A percentile compares a stretch with the other conserved stretches of the same genome.
Evolutionary conservation across 1,284 basidiomycete species (phyloP).

Genomic region (Cutaneotrichosporon dermatis): DNA sequence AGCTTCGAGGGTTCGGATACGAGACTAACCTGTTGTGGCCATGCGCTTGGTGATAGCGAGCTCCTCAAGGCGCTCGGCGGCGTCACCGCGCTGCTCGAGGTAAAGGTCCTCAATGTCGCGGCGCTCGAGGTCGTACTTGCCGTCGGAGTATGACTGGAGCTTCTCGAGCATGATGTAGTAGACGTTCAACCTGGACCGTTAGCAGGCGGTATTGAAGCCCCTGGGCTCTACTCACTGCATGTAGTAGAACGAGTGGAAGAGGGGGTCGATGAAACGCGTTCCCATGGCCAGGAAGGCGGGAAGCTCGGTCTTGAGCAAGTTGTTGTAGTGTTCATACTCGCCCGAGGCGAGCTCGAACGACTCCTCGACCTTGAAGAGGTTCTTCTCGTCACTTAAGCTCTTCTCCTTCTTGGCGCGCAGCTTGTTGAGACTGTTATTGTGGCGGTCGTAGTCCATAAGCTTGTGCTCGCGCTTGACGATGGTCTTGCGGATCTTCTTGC

Average conservation of each 20-base stretch:
- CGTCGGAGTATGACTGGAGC: constrained; percentile 78
- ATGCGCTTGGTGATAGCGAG: constrained; percentile 74
- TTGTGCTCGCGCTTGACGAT: constrained; percentile 97
- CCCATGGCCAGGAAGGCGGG: constrained; percentile 84
- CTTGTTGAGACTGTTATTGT: constrained; percentile 93
- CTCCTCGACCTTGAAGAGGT: constrained; percentile 95
- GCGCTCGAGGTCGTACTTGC: constrained; percentile 70
- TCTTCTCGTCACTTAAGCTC: constrained; percentile 86
- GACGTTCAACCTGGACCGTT: constrained; percentile 68
- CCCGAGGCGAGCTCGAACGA: constrained; percentile 91
- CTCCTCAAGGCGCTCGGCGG: constrained; percentile 68
- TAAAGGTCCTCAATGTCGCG: constrained; percentile 74
- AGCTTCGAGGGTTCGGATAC: neutral
- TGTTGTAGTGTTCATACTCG: constrained; percentile 97
- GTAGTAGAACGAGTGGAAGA: constrained; percentile 98
- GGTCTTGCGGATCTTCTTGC: constrained; percentile 88
- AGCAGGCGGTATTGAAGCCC: neutral
- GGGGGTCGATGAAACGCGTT: constrained; percentile 86
- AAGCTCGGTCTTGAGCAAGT: constrained; percentile 83
- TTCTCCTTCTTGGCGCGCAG: constrained; percentile 97
- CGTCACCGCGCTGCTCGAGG: constrained; percentile 73
- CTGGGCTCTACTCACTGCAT: constrained; percentile 74
- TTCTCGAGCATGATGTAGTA: constrained; percentile 92
- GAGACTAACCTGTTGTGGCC: constrained; percentile 67
- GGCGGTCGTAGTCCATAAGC: constrained; percentile 91